Percentiles rank a stretch among this genome's conserved stretches.
Evolutionary conservation across 1,284 basidiomycete genomes (phyloP).

Genomic region (Porphyrellus sp.): DNA sequence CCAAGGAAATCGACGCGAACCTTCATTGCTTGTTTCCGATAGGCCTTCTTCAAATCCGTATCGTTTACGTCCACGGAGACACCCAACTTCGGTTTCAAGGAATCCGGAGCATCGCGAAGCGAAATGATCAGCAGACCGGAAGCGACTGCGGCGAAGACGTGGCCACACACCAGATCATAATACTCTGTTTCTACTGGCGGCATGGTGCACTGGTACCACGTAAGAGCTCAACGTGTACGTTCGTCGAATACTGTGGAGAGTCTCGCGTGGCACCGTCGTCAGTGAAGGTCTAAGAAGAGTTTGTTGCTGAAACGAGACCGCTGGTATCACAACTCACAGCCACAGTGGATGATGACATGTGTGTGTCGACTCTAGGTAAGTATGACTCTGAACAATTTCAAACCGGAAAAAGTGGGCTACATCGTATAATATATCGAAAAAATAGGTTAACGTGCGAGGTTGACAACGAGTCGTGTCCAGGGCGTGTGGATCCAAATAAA

Average conservation of each 20-base stretch:
- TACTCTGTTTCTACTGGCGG: slow-evolving; percentile 64
- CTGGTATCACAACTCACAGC: slow-evolving; percentile 21
- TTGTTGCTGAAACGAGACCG: slow-evolving; percentile 8
- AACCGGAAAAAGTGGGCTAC: slow-evolving; percentile 24
- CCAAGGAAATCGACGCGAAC: slow-evolving; percentile 38
- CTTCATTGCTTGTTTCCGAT: slow-evolving; percentile 93
- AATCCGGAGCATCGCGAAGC: neutral
- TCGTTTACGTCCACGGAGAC: slow-evolving; percentile 56
- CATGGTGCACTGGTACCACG: slow-evolving; percentile 35
- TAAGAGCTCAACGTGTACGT: neutral
- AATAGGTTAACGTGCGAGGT: slow-evolving; percentile 24
- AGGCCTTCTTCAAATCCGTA: slow-evolving; percentile 90
- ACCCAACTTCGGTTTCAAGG: slow-evolving; percentile 37
- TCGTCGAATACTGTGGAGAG: slow-evolving; percentile 2
- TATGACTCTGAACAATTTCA: slow-evolving; percentile 4
- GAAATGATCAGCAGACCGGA: slow-evolving; percentile 3
- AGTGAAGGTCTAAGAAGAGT: neutral
- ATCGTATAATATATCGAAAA: slow-evolving; percentile 29
- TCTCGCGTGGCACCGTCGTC: slow-evolving; percentile 9
- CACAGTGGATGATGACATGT: slow-evolving; percentile 26
- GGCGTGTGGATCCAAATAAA: slow-evolving; percentile 23
- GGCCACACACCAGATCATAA: slow-evolving; percentile 54
- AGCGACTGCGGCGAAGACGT: neutral
- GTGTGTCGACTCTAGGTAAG: slow-evolving; percentile 16
- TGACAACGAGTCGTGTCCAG: slow-evolving; percentile 20